Evolutionary conservation across 179 eudicot species (phyloP).

Genomic region (Patellifolia procumbens): DNA sequence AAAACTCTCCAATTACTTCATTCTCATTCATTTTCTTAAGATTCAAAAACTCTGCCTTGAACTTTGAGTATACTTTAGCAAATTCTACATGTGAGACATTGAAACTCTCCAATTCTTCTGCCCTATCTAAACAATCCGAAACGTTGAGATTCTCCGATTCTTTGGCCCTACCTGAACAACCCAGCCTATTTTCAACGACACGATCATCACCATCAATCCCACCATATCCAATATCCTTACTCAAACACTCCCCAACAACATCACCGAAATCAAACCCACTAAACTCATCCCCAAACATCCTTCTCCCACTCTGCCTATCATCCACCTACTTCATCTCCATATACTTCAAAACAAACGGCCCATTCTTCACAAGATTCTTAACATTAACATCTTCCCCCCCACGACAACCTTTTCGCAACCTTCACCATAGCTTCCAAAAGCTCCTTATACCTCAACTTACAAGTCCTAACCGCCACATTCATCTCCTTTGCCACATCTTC

Average conservation of each 20-base stretch:
- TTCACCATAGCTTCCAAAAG: too few species aligned
- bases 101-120: too few species aligned
- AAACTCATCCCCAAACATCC: too few species aligned
- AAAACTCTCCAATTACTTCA: not conserved
- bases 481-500: too few species aligned
- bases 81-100: too few species aligned
- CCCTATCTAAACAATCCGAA: slow-evolving; percentile 48
- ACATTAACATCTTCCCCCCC: slow-evolving; percentile 88
- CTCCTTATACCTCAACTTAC: too few species aligned
- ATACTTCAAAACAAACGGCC: slow-evolving; percentile 60
- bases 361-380: slow-evolving; percentile 70
- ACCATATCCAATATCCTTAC: slow-evolving; percentile 27
- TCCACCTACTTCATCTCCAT: slow-evolving; percentile 82
- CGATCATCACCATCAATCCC: slow-evolving; percentile 20
- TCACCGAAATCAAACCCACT: too few species aligned
- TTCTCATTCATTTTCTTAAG: too few species aligned
- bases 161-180: slow-evolving; percentile 29
- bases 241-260: too few species aligned
- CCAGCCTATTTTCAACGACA: slow-evolving; percentile 29
- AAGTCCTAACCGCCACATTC: too few species aligned
- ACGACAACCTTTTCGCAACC: slow-evolving; percentile 72
- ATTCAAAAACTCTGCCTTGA: too few species aligned
- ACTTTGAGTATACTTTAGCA: too few species aligned
- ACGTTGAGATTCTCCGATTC: slow-evolving; percentile 42
- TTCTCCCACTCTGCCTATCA: slow-evolving; percentile 24